Base-by-base conservation (phyloP, 1,284 basidiomycete genomes). In the Xerocomus amazonicus region DNA sequence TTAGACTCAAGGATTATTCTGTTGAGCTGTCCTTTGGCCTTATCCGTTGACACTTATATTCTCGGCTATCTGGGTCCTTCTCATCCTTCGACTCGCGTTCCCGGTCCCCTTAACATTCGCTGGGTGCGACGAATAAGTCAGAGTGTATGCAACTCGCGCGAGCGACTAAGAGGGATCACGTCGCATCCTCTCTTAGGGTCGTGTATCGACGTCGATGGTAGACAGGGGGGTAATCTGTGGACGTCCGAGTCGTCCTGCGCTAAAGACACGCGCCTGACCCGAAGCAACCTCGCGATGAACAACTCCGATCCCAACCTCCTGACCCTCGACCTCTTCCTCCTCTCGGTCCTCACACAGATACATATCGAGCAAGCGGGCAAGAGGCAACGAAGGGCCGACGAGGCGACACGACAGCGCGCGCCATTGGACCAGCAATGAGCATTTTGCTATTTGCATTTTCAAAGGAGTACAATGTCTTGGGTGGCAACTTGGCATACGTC, bases 351-450 rank as follows among this genome's bases (percentile, higher is more conserved):
- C 54, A 17, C 4, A 16, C 35, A 13, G 7, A 19, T n/a, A n/a
- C n/a, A 6, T 6, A 2, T 10, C 37, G 8, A 57, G 55, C 34
- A 73, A 37, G 47, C 71, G 69, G 38, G 72, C 63, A 14, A 79
- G 61, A 0, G 73, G 68, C 45, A 76, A 53, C 3, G 75, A 69
- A 0, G 55, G 68, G 13, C 67, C 61, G 14, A 80, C 66, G 31
- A 80, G 67, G 19, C 66, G 63, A 60, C 80, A 82, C 3, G 81
- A 77, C 6, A 88, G 61, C 9, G 84, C 81, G 17, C n/a, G n/a
- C n/a, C n/a, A n/a, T n/a, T n/a, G n/a, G n/a, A n/a, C n/a, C n/a
- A n/a, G n/a, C n/a, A n/a, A n/a, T n/a, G n/a, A n/a, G n/a, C n/a
- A n/a, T n/a, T n/a, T n/a, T n/a, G n/a, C n/a, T n/a, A n/a, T n/a